Percentiles rank a stretch among this genome's conserved stretches.
Evolutionary conservation across 495 filamentous ascomycete species (phyloP).

Genomic region (Talaromyces wortmannii): DNA sequence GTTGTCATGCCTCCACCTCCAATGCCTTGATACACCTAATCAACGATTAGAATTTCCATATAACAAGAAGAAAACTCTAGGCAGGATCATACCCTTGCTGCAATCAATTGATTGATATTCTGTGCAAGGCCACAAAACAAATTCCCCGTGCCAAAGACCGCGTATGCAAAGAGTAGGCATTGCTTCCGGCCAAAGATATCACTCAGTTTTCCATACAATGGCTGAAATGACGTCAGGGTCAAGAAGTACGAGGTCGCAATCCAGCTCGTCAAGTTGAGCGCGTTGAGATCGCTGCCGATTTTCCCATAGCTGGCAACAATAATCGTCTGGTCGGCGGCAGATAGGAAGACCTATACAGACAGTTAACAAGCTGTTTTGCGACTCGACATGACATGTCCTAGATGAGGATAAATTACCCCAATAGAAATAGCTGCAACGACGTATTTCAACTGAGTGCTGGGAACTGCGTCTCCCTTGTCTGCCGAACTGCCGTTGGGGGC

Average conservation of each 20-base stretch:
- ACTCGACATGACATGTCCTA: not conserved
- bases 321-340: conserved; percentile 75
- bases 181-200: conserved; percentile 83
- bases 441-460: conserved; percentile 29
- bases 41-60: not conserved
- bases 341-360: conserved; percentile 51
- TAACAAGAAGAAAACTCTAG: not conserved
- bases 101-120: conserved; percentile 64
- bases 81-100: conserved; percentile 41
- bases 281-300: conserved; percentile 75
- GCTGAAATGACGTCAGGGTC: conserved; percentile 73
- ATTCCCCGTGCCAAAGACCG: conserved; percentile 67
- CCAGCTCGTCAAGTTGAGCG: conserved; percentile 76
- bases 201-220: conserved; percentile 67
- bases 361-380: not conserved
- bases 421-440: conserved; percentile 45
- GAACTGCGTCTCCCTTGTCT: conserved; percentile 22
- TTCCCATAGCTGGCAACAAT: conserved; percentile 72
- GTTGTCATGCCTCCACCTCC: conserved; percentile 85
- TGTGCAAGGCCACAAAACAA: conserved; percentile 65
- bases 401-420: conserved; percentile 29
- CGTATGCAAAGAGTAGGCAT: conserved; percentile 66
- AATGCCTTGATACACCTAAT: conserved; percentile 55
- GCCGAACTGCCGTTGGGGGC: not conserved
- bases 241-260: conserved; percentile 79